Base-by-base conservation (phyloP, 2,329 filamentous ascomycete species). In the Botryosphaeria dothidea region DNA sequence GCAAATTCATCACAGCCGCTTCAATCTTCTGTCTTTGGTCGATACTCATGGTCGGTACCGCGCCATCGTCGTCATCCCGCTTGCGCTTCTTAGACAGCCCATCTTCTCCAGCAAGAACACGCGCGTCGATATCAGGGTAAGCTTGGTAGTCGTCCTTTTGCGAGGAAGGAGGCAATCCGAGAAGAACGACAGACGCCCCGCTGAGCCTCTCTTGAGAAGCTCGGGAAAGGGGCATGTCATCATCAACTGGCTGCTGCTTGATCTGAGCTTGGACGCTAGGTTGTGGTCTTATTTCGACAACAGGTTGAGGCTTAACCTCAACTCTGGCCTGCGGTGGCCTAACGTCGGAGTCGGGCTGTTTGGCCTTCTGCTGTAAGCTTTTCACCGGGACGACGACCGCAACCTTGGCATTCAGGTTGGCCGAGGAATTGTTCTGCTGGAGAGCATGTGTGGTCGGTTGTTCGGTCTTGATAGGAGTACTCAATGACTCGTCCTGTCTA, bases 21-120 rank as follows among this genome's bases (percentile, higher is more conserved):
- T 97, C 89, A 4, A 90, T 91, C 71, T 93, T 89, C 70, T 96
- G 89, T 58, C 90, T 89, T 75, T 97, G 92, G 72, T 96, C 92
- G 2, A 92, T 81, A 46, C 86, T 87, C 49, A 89, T 78, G 17
- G 86, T 83, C 21, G 90, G 80, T 2, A 86, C 76, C 57, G 85
- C 86, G 64, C 86, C 84, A 13, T 85, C 83, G n/a, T n/a, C n/a
- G 23, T 81, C 79, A 25, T 82, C 80, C 41, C 79, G 78, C 66
- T 86, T 88, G 65, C 83, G 75, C 70, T 86, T 90, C 68, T 85
- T 72, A 7, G 71, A 71, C 6, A 69, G 43, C n/a, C 62, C 66
- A 23, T 69, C 68, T 8, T 65, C 66, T 17, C 66, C 52, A n/a
- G 58, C 58, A 13, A 54, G 51, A 17, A 67, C 71, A 57, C 77